Base-by-base conservation (phyloP, 495 filamentous ascomycete genomes). In the Aspergillus bridgeri region DNA sequence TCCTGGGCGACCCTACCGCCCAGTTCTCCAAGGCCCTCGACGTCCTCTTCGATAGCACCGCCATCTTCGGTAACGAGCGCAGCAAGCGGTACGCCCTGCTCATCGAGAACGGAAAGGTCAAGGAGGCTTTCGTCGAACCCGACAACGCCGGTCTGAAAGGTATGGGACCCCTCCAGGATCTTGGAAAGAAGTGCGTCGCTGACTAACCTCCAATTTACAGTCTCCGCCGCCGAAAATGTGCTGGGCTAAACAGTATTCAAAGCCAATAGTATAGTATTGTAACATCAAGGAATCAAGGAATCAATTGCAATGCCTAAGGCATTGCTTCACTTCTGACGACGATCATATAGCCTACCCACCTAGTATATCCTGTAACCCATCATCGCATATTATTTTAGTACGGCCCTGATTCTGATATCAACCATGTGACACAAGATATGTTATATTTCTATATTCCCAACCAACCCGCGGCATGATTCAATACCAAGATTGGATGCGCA, bases 131-230 rank as follows among this genome's bases (percentile, higher is more conserved):
- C 60, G 81, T 96, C 44, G 94, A 98, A 79, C 91, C 92, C 19
- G 93, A 98, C 74, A 97, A 93, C 75, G 95, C 91, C 33, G 91
- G 94, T 33, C 79, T 94, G 13, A 81, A 88, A 59, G 89, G 91
- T 94, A 73, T 69, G 81, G 65, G 23, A 52, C n/a, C 23, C 22
- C 23, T 51, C 6, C 19, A 5, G 9, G 21, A 25, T 18, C 23
- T 29, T 5, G 13, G 22, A 19, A n/a, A 27, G 25, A 29, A 29
- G 3, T 29, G 27, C 13, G 48, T 51, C 15, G 33, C 20, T 53
- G 21, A 49, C 53, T 53, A 46, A 46, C 22, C 2, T 22, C 13
- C 7, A 38, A 38, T 38, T 44, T 51, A 6, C 62, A 88, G 86
- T 86, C 43, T 87, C 86, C 24, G 70, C 88, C 52, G 89, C 87